Base-by-base conservation (phyloP, 371 early-diverging fungal species). In the Apophysomyces trapeziformis region DNA sequence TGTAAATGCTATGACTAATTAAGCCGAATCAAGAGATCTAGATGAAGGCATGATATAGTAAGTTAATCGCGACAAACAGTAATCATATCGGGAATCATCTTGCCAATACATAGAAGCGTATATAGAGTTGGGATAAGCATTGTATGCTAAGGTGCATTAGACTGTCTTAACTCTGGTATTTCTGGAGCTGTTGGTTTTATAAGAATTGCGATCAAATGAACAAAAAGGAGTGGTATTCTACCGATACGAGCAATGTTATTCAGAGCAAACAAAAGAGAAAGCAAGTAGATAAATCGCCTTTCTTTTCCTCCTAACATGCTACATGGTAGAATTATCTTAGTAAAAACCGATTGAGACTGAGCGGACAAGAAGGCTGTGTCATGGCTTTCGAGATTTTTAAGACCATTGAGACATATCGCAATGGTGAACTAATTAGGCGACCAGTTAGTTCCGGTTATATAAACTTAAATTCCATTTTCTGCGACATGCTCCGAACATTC, bases 161-260 rank as follows among this genome's bases (percentile, higher is more conserved):
- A 88, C 1, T 72, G 77, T 26, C 82, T 82, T 9, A 65, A 32
- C 45, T 70, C 63, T 1, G 74, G 71, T 59, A 71, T 58, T 9
- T 58, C 59, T 21, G 44, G 50, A 21, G 71, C 72, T 4, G 63
- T 71, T 7, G 79, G 73, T 4, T 71, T 78, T 1, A 89, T 69
- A 13, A 83, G 69, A 1, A 65, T 62, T 16, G 83, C 81, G 36
- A 89, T 78, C 0, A 89, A 86, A n/a, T 77, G 75, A 21, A 88
- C 87, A 0, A 89, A 81, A 7, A 89, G 90, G 35, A 79, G 78
- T 1, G 89, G 68, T 35, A 89, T 87, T 14, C 90, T 86, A 6
- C 89, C 89, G 35, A 88, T 88, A 56, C 90, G 79, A 18, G 90
- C 89, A 0, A 85, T 84, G 66, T 89, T 89, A 16, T 85, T 85